A percentile compares a stretch with the other conserved stretches of the same genome.
Evolutionary conservation across 1,139 yeast genomes (phyloP).

Genomic region (Pichia cactophila): DNA sequence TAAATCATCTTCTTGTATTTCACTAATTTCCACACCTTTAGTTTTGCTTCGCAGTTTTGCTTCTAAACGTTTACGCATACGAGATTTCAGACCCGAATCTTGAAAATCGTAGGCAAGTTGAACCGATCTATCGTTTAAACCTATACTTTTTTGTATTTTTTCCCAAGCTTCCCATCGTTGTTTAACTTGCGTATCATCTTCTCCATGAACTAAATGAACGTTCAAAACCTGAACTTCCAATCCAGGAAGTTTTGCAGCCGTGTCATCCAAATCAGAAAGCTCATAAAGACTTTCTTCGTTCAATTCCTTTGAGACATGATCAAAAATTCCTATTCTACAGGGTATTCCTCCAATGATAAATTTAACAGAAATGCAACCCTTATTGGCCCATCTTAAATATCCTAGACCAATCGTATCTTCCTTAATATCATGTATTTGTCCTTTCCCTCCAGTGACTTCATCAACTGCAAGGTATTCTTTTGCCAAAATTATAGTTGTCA

Average conservation of each 20-base stretch:
- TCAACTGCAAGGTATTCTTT: conserved; percentile 3
- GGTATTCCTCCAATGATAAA: conserved; percentile 26
- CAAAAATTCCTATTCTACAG: conserved; percentile 3
- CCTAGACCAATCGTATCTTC: conserved; percentile 46
- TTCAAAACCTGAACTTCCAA: conserved; percentile 33
- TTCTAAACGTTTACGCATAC: conserved; percentile 6
- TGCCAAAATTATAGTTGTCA: conserved; percentile 38
- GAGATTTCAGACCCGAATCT: neutral
- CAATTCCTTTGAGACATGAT: too few relatives aligned
- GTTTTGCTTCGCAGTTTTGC: conserved; percentile 3
- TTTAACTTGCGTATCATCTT: conserved; percentile 41
- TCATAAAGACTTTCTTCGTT: neutral
- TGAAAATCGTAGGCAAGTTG: conserved; percentile 5
- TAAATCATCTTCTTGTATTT: neutral
- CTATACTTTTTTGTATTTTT: conserved; percentile 44
- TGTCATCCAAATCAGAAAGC: conserved; percentile 21
- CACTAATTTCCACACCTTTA: neutral
- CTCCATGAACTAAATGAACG: conserved; percentile 69
- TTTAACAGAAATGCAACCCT: conserved; percentile 43
- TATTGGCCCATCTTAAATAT: conserved; percentile 51
- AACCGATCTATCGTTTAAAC: conserved; percentile 34
- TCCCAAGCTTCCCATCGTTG: conserved; percentile 35
- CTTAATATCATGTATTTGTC: conserved; percentile 33
- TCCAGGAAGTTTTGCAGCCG: conserved; percentile 29
- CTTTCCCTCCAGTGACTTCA: conserved; percentile 20